Percentiles rank a stretch among this genome's conserved stretches.
These are phyloP conservation scores for Saccharomyces mikatae DNA, from an alignment of 805 yeast species.

Conservation along the genomic window DNA sequence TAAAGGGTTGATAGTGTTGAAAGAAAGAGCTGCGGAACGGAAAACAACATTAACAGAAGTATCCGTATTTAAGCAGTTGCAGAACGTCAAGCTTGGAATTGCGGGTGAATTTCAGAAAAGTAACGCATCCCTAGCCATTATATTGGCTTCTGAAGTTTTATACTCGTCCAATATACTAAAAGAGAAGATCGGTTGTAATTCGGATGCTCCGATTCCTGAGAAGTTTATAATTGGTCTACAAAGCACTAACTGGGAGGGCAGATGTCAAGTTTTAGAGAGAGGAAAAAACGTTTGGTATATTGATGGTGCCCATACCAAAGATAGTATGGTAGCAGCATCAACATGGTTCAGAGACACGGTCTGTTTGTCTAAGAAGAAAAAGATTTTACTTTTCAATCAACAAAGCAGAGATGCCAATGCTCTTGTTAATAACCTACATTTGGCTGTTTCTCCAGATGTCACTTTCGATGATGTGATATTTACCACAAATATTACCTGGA, in stretches of 20 bases:
- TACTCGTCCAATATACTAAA: slow-evolving; percentile 37
- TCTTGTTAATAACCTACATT: slow-evolving; percentile 47
- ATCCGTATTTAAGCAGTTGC: slow-evolving; percentile 34
- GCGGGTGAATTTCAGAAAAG: slow-evolving; percentile 76
- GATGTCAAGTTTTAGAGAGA: slow-evolving; percentile 66
- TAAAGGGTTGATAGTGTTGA: slow-evolving; percentile 47
- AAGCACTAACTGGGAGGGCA: slow-evolving; percentile 83
- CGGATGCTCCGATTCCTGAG: slow-evolving; percentile 34
- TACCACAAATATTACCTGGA: slow-evolving; percentile 89
- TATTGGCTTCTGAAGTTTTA: slow-evolving; percentile 57
- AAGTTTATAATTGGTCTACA: slow-evolving; percentile 53
- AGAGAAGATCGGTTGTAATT: slow-evolving; percentile 10
- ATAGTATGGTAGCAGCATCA: slow-evolving; percentile 75
- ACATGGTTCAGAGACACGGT: slow-evolving; percentile 54
- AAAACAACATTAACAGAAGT: slow-evolving; percentile 46
- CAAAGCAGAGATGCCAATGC: slow-evolving; percentile 81
- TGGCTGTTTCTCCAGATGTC: slow-evolving; percentile 34
- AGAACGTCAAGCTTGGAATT: slow-evolving; percentile 49
- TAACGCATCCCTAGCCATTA: slow-evolving; percentile 84
- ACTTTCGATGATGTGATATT: slow-evolving; percentile 72
- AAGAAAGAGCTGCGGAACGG: slow-evolving; percentile 62
- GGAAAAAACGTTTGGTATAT: slow-evolving; percentile 60
- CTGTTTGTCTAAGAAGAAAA: slow-evolving; percentile 15
- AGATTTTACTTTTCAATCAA: slow-evolving; percentile 78
- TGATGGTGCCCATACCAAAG: slow-evolving; percentile 95